Base-by-base conservation (phyloP, 805 yeast species). In the Lipomyces starkeyi region DNA sequence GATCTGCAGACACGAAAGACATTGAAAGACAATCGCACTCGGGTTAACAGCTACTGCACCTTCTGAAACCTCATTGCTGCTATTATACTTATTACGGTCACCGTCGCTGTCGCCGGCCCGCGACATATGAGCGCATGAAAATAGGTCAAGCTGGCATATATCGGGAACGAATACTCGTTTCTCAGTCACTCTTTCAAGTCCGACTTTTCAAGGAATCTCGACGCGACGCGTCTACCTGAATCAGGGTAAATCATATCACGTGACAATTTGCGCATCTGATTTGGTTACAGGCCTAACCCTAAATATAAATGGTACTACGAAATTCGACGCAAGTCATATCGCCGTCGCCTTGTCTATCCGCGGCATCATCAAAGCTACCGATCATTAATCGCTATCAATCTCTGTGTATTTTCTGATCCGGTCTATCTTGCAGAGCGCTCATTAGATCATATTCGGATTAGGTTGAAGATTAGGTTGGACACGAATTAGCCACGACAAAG, bases 131-230 rank as follows among this genome's bases (percentile, higher is more conserved):
- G 49, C 49, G n/a, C 49, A 43, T 43, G 49, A 43, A 43, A 43
- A n/a, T n/a, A 43, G 49, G 25, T n/a, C 49, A 43, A 43, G 20
- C 20, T 17, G 49, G 49, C 49, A 43, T 43, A 43, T 3, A 43
- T 43, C 49, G 8, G 49, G 11, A 43, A 6, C 49, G 11, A 43
- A 17, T 8, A 14, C 8, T 43, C 13, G 14, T 22, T n/a, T 55
- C 29, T 29, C 32, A 29, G 32, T 25, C 40, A 20, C 49, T 11
- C 17, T 49, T 70, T 83, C 76, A 64, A 93, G 93, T 43, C 13
- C 2, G 49, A n/a, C 22, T 2, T 43, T 7, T 5, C 43, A 13
- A 37, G 17, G 43, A 13, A 43, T 43, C 8, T 43, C 3, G 22
- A 43, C 22, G 20, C 49, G 49, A 43, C 49, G 49, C 49, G 49